These are phyloP conservation scores for Agapanthus africanus DNA, from an alignment of 106 monocot species.

Conservation along the genomic window DNA sequence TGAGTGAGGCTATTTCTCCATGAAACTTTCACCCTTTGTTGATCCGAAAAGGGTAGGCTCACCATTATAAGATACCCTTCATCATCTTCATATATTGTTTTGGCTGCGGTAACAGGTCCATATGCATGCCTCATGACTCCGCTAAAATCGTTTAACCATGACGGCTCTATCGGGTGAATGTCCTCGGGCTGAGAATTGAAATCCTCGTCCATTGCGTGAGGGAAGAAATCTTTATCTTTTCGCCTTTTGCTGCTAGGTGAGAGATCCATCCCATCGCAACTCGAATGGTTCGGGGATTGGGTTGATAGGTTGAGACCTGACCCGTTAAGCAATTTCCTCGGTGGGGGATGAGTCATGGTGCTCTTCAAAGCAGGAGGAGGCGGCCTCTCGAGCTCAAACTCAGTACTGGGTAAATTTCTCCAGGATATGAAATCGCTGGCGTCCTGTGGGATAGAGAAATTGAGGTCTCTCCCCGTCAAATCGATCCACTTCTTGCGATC, in stretches of 20 bases:
- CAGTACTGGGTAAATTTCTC: conserved; percentile 44
- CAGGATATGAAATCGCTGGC: conserved; percentile 50
- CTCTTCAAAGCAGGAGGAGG: conserved; percentile 20
- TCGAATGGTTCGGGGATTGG: conserved; percentile 22
- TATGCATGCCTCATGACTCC: conserved; percentile 34
- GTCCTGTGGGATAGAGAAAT: conserved; percentile 44
- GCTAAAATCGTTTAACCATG: conserved; percentile 30
- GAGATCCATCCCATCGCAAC: conserved; percentile 36
- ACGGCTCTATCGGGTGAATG: conserved; percentile 33
- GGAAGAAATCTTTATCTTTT: conserved; percentile 43
- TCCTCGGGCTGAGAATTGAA: conserved; percentile 31
- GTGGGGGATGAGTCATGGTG: conserved; percentile 12
- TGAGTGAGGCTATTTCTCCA: conserved; percentile 31
- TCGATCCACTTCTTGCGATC: conserved; percentile 51
- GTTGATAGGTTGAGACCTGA: conserved; percentile 44
- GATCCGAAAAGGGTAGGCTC: conserved; percentile 28
- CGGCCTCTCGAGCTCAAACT: conserved; percentile 55
- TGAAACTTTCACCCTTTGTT: conserved; percentile 31
- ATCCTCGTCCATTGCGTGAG: conserved; percentile 40
- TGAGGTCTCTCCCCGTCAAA: conserved; percentile 41
- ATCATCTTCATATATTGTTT: conserved; percentile 35
- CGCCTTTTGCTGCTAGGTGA: conserved; percentile 38
- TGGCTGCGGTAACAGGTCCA: conserved; percentile 35
- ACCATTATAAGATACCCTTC: conserved; percentile 37
- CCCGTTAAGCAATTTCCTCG: conserved; percentile 39